Evolutionary conservation across 2,329 filamentous ascomycete genomes (phyloP), one percentile per base, ranked within the genome.

Genomic region (Tolypocladium cylindrosporum): DNA sequence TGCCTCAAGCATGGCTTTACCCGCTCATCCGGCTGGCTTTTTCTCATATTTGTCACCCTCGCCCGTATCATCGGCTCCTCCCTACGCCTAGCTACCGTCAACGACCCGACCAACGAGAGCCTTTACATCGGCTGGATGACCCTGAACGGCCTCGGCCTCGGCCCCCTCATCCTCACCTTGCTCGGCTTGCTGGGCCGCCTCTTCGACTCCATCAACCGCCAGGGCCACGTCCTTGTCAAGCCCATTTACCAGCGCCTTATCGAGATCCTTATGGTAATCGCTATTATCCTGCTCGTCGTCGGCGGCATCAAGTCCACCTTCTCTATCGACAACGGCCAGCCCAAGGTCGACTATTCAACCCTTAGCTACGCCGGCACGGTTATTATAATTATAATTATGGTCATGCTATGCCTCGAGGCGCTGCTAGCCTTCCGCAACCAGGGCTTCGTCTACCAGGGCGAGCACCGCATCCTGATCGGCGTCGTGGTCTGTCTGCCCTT

Each of bases 21-120:
- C 7, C 83, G 85, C 75, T 78, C 85, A 13, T 80, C 80, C 14
- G 84, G 84, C 4, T 86, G 83, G 54, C 76, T 84, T 24, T 75
- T 85, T 9, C 80, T 87, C 64, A 72, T 87, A 13, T 76, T 87
- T 34, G 75, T 84, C 19, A 75, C 84, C 2, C 72, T 85, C 16
- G 74, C 69, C 58, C 82, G 86, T 73, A 81, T 88, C 57, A 74
- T 85, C 55, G 70, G 75, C 60, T 77, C 83, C 62, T 72, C 75
- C n/a, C 59, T 85, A 13, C 67, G 64, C 56, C 67, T 74, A 5
- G 70, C 66, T 43, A 69, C 68, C 45, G 61, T 83, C 52, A 67
- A 83, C 19, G 78, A 85, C 59, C 79, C 81, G 0, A 79, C 76
- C 0, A 80, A 73, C 61, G 57, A 57, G 42, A 61, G 53, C 39